Evolutionary conservation across 192 early-diverging fungal genomes (phyloP).

Genomic region (Obelidium mucronatum): DNA sequence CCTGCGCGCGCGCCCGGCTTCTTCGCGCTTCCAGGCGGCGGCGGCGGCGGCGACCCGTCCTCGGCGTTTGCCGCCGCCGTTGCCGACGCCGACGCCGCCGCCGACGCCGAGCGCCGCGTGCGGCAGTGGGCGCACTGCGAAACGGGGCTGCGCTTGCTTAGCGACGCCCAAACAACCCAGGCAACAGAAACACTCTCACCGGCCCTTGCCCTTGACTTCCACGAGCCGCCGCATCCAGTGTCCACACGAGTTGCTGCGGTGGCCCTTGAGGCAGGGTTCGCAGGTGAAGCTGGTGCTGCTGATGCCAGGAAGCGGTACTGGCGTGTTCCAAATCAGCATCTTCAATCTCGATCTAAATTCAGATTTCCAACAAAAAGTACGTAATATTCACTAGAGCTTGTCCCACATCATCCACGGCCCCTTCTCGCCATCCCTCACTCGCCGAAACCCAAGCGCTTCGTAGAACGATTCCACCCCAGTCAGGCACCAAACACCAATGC

Average conservation of each 20-base stretch:
- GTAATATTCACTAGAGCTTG: no score
- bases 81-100: background rate
- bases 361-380: no score
- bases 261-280: constrained; percentile 23
- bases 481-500: constrained; percentile 34
- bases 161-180: background rate
- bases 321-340: background rate
- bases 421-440: constrained; percentile 14
- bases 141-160: background rate
- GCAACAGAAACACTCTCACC: background rate
- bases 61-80: background rate
- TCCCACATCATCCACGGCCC: constrained; percentile 39
- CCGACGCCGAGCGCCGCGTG: constrained; percentile 3
- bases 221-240: constrained; percentile 9
- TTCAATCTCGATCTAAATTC: background rate
- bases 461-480: constrained; percentile 24
- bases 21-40: background rate
- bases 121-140: constrained; percentile 16
- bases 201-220: constrained; percentile 29
- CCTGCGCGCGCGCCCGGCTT: background rate
- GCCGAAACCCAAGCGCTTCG: constrained; percentile 16
- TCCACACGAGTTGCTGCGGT: constrained; percentile 22
- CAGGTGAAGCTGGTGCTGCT: constrained; percentile 1
- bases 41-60: background rate
- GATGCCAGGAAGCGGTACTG: background rate